phyloP scores from a whole-genome alignment of 164 flowering plant species.

The Liriodendron chinense region DNA sequence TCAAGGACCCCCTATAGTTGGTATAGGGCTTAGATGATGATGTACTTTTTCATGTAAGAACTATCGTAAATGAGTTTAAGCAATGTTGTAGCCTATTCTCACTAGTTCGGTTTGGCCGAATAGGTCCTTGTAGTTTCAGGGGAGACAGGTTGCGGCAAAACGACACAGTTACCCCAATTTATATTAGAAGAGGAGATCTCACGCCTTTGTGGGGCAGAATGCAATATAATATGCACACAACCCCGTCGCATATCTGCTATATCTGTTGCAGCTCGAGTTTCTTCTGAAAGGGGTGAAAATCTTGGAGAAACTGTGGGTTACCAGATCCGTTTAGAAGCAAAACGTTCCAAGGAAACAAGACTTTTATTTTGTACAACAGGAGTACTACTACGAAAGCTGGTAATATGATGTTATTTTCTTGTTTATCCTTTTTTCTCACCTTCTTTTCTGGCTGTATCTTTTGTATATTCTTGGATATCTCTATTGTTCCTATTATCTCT shows the following conservation, averaged over 20 bases:
- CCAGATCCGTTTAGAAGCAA: conserved; percentile 90
- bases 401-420: conserved; percentile 24
- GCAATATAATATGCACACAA: conserved; percentile 93
- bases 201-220: conserved; percentile 69
- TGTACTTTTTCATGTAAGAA: too few relatives aligned
- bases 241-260: conserved; percentile 98
- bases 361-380: conserved; percentile 95
- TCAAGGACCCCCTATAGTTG: not conserved
- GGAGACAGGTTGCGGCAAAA: conserved; percentile 99
- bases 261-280: conserved; percentile 85
- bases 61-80: not conserved
- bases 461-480: too few relatives aligned
- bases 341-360: conserved; percentile 70
- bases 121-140: conserved; percentile 95
- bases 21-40: not conserved
- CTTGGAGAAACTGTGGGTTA: conserved; percentile 96
- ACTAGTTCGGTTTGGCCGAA: conserved; percentile 11
- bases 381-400: conserved; percentile 78
- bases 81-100: not conserved
- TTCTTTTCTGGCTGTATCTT: not conserved
- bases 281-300: conserved; percentile 84
- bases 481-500: not conserved
- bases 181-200: conserved; percentile 86
- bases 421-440: not conserved
- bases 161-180: conserved; percentile 94